Percentiles rank a stretch among this genome's conserved stretches.
These are phyloP conservation scores for Colletotrichum sp. DNA, from an alignment of 2,329 filamentous ascomycete species.

Conservation along the genomic window DNA sequence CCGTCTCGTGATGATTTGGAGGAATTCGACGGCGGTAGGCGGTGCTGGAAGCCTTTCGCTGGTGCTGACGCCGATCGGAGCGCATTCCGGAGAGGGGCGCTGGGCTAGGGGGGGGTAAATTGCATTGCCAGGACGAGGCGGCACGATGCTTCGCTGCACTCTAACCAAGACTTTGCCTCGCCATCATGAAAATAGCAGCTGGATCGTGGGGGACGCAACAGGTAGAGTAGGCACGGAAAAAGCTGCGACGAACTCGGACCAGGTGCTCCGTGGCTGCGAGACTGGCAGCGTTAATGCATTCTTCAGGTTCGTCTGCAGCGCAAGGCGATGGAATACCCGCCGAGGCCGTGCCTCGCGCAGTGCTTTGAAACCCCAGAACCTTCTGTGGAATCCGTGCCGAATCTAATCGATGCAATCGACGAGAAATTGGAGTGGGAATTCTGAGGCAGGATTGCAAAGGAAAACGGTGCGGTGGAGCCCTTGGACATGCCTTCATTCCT, in stretches of 20 bases:
- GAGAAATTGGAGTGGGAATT: neutral
- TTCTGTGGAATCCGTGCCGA: neutral
- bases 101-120: neutral
- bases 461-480: neutral
- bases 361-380: neutral
- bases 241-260: conserved; percentile 3
- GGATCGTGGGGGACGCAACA: neutral
- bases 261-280: neutral
- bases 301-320: neutral
- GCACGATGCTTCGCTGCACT: neutral
- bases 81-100: neutral
- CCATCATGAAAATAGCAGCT: neutral
- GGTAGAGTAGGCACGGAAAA: neutral
- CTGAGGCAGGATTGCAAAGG: neutral
- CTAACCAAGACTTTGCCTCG: neutral
- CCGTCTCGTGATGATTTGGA: neutral
- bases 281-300: neutral
- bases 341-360: neutral
- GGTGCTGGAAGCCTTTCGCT: neutral
- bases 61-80: neutral
- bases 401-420: neutral
- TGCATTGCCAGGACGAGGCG: neutral
- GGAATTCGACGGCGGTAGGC: neutral
- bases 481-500: neutral
- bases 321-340: neutral